phyloP scores from a whole-genome alignment of 768 basidiomycete genomes.

The Plicaturopsis crispa region DNA sequence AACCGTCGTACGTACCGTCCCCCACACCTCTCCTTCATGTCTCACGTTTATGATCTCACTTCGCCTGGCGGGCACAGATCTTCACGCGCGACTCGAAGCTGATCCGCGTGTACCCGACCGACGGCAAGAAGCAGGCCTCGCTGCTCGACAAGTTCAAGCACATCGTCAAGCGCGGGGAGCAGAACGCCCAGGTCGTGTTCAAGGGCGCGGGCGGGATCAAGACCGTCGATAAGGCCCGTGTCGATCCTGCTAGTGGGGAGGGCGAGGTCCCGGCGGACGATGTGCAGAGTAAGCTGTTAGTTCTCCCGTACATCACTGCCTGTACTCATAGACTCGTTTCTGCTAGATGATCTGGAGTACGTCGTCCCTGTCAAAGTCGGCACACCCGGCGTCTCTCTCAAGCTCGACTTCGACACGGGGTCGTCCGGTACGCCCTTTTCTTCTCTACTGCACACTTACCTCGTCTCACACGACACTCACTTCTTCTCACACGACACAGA shows the following conservation, averaged over 20 bases:
- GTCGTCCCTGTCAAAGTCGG: constrained; percentile 31
- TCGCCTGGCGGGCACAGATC: too few species aligned
- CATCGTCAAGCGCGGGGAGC: too few species aligned
- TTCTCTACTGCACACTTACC: constrained; percentile 11
- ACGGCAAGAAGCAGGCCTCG: too few species aligned
- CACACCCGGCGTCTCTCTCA: constrained; percentile 28
- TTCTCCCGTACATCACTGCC: constrained; percentile 8
- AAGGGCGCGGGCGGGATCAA: too few species aligned
- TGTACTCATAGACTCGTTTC: constrained; percentile 1
- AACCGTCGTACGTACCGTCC: too few species aligned
- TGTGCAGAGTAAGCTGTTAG: constrained; percentile 14
- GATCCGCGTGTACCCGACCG: too few species aligned
- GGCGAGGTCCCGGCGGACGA: constrained; percentile 19
- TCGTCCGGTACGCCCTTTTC: background rate
- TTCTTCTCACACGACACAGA: constrained; percentile 7
- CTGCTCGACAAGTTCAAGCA: too few species aligned
- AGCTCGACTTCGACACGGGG: constrained; percentile 24
- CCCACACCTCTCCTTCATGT: too few species aligned
- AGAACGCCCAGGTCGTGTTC: too few species aligned
- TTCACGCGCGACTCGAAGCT: too few species aligned
- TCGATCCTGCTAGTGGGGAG: constrained; percentile 9
- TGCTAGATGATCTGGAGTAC: constrained; percentile 24
- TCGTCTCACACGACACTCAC: constrained; percentile 5
- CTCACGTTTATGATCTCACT: too few species aligned
- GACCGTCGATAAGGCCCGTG: too few species aligned